phyloP scores from a whole-genome alignment of 441 rosid genomes.

The Arabidopsis lyrata region DNA sequence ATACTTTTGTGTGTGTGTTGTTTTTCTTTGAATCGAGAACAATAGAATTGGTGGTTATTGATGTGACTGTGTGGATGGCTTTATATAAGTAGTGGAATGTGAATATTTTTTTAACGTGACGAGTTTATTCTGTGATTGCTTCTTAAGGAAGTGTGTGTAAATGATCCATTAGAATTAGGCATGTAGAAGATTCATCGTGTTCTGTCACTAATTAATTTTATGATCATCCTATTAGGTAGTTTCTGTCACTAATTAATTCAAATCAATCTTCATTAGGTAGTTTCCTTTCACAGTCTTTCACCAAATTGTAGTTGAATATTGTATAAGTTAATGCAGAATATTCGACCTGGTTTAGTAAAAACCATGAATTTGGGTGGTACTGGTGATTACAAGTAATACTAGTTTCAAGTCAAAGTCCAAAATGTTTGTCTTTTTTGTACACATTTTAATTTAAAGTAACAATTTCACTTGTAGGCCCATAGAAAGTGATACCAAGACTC shows the following conservation, averaged over 20 bases:
- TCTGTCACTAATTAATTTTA: not conserved
- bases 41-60: not conserved
- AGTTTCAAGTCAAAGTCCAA: not conserved
- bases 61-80: not conserved
- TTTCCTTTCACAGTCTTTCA: not conserved
- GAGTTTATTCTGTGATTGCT: slow-evolving; percentile 8
- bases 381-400: not conserved
- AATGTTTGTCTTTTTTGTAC: not conserved
- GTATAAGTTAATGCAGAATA: not conserved
- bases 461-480: not conserved
- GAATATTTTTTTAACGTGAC: slow-evolving; percentile 20
- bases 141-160: slow-evolving; percentile 27
- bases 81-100: slow-evolving; percentile 1
- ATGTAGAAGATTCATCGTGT: slow-evolving; percentile 30
- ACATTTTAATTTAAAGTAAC: not conserved
- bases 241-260: not conserved
- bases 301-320: slow-evolving; percentile 3
- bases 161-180: slow-evolving; percentile 23
- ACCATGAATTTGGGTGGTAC: not conserved
- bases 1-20: not conserved
- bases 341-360: not conserved
- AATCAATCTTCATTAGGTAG: slow-evolving; percentile 9
- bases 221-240: not conserved
- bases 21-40: not conserved
- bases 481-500: not conserved